A percentile compares a stretch with the other conserved stretches of the same genome.
These are phyloP conservation scores for Aspergillus ostianus DNA, from an alignment of 495 filamentous ascomycete genomes.

Conservation along the genomic window DNA sequence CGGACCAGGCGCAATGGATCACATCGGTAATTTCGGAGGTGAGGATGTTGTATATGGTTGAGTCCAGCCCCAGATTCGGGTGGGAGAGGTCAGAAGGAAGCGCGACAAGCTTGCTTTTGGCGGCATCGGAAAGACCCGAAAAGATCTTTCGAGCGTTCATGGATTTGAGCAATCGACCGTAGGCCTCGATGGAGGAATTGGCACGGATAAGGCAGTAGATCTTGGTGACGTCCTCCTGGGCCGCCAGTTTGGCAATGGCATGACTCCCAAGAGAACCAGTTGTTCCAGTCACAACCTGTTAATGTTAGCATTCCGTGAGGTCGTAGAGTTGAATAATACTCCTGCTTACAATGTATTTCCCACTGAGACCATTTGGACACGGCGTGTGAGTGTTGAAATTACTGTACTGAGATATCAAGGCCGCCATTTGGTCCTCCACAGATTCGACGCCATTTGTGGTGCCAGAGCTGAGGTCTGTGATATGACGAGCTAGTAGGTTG, in stretches of 20 bases:
- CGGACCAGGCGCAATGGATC: constrained; percentile 69
- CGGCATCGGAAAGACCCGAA: constrained; percentile 15
- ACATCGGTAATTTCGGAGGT: constrained; percentile 43
- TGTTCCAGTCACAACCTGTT: constrained; percentile 25
- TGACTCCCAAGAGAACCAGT: constrained; percentile 28
- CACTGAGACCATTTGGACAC: constrained; percentile 14
- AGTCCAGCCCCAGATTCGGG: constrained; percentile 44
- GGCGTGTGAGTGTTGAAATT: constrained; percentile 35
- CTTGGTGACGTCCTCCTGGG: constrained; percentile 27
- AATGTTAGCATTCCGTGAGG: neutral
- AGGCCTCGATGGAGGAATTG: constrained; percentile 41
- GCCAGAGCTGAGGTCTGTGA: constrained; percentile 25
- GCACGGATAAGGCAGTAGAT: constrained; percentile 60
- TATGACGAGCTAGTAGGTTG: constrained; percentile 29
- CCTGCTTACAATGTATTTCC: constrained; percentile 22
- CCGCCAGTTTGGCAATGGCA: constrained; percentile 18
- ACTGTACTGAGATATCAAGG: constrained; percentile 42
- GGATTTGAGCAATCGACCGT: constrained; percentile 46
- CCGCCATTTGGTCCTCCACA: constrained; percentile 29
- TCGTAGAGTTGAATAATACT: neutral
- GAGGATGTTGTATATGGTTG: constrained; percentile 35
- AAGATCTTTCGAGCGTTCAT: constrained; percentile 35
- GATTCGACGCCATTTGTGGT: constrained; percentile 23
- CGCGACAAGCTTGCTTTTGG: constrained; percentile 38
- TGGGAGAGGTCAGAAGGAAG: constrained; percentile 39